Percentiles rank a stretch among this genome's conserved stretches.
Evolutionary conservation across 306 rosid genomes (phyloP).

Genomic region (Lathyrus aphaca): DNA sequence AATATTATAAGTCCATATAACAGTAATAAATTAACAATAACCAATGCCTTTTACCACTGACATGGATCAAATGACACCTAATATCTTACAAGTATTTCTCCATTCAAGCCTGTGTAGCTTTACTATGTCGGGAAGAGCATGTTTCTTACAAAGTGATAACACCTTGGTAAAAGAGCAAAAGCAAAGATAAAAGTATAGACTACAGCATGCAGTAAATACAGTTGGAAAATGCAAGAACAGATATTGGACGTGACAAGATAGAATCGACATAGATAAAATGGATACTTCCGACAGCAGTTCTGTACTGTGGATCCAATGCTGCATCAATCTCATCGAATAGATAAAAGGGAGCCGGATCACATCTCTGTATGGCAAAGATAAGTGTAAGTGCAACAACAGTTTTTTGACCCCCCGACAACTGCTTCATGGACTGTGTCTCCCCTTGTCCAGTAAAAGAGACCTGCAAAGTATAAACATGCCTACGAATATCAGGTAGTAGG

Average conservation of each 20-base stretch:
- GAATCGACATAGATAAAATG: slow-evolving; percentile 39
- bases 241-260: slow-evolving; percentile 22
- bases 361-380: slow-evolving; percentile 97
- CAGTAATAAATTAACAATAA: background rate
- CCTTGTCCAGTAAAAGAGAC: slow-evolving; percentile 99
- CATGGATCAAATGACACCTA: too few relatives aligned
- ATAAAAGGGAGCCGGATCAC: slow-evolving; percentile 99
- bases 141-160: background rate
- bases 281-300: slow-evolving; percentile 99
- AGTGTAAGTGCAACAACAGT: slow-evolving; percentile 98
- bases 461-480: slow-evolving; percentile 49
- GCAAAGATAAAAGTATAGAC: background rate
- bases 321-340: slow-evolving; percentile 98
- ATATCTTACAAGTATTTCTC: background rate
- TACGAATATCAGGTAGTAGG: slow-evolving; percentile 31
- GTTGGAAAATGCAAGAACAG: slow-evolving; percentile 24
- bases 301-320: slow-evolving; percentile 96
- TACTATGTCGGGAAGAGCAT: background rate
- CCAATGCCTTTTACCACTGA: too few relatives aligned
- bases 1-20: background rate
- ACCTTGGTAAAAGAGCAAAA: slow-evolving; percentile 10
- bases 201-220: slow-evolving; percentile 14
- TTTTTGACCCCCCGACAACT: slow-evolving; percentile 97
- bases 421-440: slow-evolving; percentile 98
- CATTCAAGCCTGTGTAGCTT: background rate